A percentile compares a stretch with the other conserved stretches of the same genome.
These are phyloP conservation scores for Artomyces pyxidatus DNA, from an alignment of 768 basidiomycete species.

Conservation along the genomic window DNA sequence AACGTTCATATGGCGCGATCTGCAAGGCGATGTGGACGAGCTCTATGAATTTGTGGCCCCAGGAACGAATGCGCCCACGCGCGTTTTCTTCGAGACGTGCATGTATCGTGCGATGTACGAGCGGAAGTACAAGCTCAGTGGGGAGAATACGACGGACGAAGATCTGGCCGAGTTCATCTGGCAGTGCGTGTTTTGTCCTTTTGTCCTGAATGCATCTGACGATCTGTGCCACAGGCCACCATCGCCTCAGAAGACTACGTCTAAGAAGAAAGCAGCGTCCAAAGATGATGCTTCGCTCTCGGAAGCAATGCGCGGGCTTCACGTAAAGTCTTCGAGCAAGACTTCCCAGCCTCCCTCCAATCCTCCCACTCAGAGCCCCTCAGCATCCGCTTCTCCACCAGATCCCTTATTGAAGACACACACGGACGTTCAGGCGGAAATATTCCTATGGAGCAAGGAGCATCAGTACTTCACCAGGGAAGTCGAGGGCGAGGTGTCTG, in stretches of 20 bases:
- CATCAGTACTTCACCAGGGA: conserved; percentile 41
- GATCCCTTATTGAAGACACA: conserved; percentile 19
- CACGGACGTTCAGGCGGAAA: conserved; percentile 39
- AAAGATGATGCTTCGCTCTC: conserved; percentile 4
- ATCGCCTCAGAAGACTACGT: conserved; percentile 11
- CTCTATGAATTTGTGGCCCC: conserved; percentile 85
- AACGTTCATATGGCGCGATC: conserved; percentile 86
- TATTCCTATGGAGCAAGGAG: conserved; percentile 56
- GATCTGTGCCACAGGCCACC: conserved; percentile 8
- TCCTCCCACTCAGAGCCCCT: background rate
- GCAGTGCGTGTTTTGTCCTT: conserved; percentile 47
- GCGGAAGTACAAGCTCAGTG: conserved; percentile 71
- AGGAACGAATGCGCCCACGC: conserved; percentile 69
- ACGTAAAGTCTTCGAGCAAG: background rate
- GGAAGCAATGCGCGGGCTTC: background rate
- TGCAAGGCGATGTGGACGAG: conserved; percentile 87
- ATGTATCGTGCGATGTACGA: conserved; percentile 97
- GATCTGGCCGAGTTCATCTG: conserved; percentile 77
- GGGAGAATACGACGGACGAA: conserved; percentile 56
- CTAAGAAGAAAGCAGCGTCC: conserved; percentile 17
- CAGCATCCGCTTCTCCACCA: background rate
- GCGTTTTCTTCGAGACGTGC: conserved; percentile 86
- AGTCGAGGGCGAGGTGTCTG: conserved; percentile 38
- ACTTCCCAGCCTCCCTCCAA: background rate
- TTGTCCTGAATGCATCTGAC: background rate